Evolutionary conservation across 495 filamentous ascomycete genomes (phyloP).

Genomic region (Corynascus novoguineensis): DNA sequence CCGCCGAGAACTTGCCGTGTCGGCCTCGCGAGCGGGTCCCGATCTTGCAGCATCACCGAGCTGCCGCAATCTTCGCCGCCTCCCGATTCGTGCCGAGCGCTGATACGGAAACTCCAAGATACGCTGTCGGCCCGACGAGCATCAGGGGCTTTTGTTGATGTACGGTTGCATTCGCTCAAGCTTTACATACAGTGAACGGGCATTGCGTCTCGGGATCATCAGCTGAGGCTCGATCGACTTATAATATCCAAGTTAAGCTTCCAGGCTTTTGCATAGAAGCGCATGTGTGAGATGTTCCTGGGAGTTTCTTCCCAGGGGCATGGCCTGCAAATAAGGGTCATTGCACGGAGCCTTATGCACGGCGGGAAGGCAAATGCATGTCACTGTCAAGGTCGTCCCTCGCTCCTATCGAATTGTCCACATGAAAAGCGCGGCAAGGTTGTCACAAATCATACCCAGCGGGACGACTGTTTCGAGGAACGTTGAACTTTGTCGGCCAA

Average conservation of each 20-base stretch:
- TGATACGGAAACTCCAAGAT: conserved; percentile 1
- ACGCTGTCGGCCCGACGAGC: background rate
- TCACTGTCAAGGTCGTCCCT: background rate
- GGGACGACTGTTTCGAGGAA: background rate
- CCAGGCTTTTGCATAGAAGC: background rate
- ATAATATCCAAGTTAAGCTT: background rate
- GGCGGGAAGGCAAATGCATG: background rate
- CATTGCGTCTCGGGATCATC: background rate
- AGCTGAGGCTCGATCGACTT: background rate
- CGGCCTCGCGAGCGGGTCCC: background rate
- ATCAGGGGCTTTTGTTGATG: background rate
- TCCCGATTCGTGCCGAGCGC: background rate
- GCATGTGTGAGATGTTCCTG: background rate
- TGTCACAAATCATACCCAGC: background rate
- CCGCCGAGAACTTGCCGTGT: background rate
- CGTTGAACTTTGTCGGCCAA: background rate
- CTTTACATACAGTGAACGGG: background rate
- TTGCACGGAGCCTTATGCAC: background rate
- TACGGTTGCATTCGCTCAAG: background rate
- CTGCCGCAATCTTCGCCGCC: background rate
- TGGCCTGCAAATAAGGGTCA: background rate
- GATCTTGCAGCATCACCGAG: background rate
- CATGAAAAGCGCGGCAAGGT: conserved; percentile 1
- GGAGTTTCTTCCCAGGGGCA: background rate
- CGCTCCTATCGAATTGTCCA: background rate